A percentile compares a stretch with the other conserved stretches of the same genome.
Conservation (phyloP, 2,329 filamentous ascomycete genomes). For the Myriosclerotinia curreyana region DNA sequence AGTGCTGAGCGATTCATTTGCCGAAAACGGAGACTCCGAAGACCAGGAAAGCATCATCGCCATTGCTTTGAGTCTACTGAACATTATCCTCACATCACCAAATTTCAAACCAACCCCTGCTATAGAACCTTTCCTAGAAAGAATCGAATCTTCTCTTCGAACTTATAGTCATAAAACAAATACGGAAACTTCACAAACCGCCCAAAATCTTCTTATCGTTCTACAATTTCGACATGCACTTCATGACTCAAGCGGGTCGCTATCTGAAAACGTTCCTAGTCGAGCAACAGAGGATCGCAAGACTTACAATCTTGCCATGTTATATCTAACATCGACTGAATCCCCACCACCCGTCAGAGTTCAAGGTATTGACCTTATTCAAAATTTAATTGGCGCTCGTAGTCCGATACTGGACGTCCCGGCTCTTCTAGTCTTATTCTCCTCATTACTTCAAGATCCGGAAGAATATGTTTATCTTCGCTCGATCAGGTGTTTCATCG, state of each 20-base stretch:
- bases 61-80: constrained; percentile 59
- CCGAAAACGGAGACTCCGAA: constrained; percentile 41
- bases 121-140: constrained; percentile 41
- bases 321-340: constrained; percentile 59
- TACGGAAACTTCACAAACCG: constrained; percentile 50
- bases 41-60: constrained; percentile 48
- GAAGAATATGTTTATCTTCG: constrained; percentile 71
- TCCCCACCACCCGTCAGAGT: constrained; percentile 64
- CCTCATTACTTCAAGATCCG: constrained; percentile 59
- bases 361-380: constrained; percentile 61
- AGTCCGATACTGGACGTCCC: constrained; percentile 65
- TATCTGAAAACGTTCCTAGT: constrained; percentile 40
- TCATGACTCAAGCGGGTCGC: constrained; percentile 40
- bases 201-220: constrained; percentile 54
- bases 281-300: constrained; percentile 57
- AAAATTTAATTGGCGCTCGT: constrained; percentile 52
- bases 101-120: constrained; percentile 52
- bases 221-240: constrained; percentile 55
- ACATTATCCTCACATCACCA: constrained; percentile 56
- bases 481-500: constrained; percentile 60
- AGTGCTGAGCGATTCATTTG: constrained; percentile 46
- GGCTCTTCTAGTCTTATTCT: constrained; percentile 60
- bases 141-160: constrained; percentile 50
- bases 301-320: constrained; percentile 59
- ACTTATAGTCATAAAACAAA: constrained; percentile 42